Conservation (phyloP, 345 rosid genomes). For the Citrus australasica region DNA sequence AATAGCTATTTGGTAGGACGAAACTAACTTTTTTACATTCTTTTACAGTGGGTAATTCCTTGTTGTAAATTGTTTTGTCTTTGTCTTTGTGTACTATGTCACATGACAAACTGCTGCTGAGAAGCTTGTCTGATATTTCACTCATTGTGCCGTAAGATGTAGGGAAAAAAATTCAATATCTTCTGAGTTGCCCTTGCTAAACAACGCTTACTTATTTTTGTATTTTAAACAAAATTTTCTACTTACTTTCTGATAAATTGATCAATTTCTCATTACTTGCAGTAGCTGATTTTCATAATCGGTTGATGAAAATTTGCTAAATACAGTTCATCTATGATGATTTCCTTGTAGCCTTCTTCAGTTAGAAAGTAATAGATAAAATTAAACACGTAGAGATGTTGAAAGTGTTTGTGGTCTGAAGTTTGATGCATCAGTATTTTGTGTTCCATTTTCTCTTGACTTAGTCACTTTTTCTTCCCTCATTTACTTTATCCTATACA, state of each 20-base stretch:
- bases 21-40: neutral
- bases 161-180: neutral
- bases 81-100: neutral
- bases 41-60: neutral
- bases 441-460: neutral
- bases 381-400: neutral
- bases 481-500: conserved; percentile 23
- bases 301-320: neutral
- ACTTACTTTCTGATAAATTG: neutral
- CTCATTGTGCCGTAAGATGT: neutral
- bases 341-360: neutral
- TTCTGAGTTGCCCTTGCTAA: neutral
- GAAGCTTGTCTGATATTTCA: neutral
- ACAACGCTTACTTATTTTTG: neutral
- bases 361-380: neutral
- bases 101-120: neutral
- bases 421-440: neutral
- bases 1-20: neutral
- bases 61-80: neutral
- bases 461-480: neutral
- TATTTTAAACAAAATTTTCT: neutral
- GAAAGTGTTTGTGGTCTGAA: neutral
- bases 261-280: neutral
- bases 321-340: neutral
- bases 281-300: neutral